phyloP scores from a whole-genome alignment of 768 basidiomycete genomes.

The Lenzites betulinus region DNA sequence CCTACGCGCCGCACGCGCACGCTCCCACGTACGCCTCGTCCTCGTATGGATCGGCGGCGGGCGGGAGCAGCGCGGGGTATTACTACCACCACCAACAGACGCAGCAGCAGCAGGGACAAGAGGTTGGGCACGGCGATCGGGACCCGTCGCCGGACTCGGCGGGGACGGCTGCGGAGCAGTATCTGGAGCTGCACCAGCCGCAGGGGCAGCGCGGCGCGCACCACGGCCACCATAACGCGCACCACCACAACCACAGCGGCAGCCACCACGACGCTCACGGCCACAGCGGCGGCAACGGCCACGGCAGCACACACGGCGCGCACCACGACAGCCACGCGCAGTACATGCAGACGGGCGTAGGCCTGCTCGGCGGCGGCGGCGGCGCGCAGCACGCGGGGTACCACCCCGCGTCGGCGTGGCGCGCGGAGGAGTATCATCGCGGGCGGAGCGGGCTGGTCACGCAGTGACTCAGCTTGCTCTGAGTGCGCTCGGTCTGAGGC shows the following conservation, averaged over 20 bases:
- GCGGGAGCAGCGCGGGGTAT: background rate
- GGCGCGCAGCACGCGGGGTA: background rate
- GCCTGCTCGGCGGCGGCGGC: background rate
- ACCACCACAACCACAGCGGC: background rate
- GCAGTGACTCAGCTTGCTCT: constrained; percentile 8
- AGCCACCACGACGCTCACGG: too few species aligned
- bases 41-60: constrained; percentile 3
- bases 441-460: constrained; percentile 14
- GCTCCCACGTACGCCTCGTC: background rate
- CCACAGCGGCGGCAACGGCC: background rate
- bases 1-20: constrained; percentile 8
- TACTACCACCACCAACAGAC: too few species aligned
- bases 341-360: constrained; percentile 13
- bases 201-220: constrained; percentile 14
- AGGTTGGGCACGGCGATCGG: background rate
- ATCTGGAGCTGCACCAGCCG: constrained; percentile 23
- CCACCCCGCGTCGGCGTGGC: constrained; percentile 10
- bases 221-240: background rate
- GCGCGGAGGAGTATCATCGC: constrained; percentile 6
- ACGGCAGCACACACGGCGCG: too few species aligned
- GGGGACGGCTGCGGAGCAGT: constrained; percentile 3
- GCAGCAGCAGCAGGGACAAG: background rate
- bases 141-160: constrained; percentile 8
- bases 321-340: background rate
- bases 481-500: background rate